Conservation (phyloP, 2,329 filamentous ascomycete genomes). For the Calonectria montana region DNA sequence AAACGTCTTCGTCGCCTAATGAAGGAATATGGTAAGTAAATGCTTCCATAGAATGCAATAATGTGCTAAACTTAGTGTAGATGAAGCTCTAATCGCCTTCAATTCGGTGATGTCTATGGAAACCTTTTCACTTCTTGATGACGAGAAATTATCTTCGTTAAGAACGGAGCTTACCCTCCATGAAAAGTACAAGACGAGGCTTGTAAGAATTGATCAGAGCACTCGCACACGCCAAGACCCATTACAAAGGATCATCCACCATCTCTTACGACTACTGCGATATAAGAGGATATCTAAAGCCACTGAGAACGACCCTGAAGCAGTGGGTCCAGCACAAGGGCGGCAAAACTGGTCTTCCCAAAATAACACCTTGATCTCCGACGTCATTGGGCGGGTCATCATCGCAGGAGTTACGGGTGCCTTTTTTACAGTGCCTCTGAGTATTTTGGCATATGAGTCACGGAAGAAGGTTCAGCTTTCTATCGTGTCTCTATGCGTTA, state of each 20-base stretch:
- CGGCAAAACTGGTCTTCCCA: not conserved
- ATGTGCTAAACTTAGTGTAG: slow-evolving; percentile 10
- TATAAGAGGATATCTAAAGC: not conserved
- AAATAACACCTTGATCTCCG: not conserved
- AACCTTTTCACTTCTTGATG: slow-evolving; percentile 35
- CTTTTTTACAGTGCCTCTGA: not conserved
- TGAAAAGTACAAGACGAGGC: not conserved
- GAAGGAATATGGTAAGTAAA: not conserved
- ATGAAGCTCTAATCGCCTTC: slow-evolving; percentile 38
- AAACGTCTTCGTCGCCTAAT: not conserved
- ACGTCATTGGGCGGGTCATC: not conserved
- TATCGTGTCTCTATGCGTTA: not conserved
- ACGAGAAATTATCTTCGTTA: slow-evolving; percentile 27
- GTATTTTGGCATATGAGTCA: not conserved
- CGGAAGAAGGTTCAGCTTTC: not conserved
- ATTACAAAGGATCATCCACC: not conserved
- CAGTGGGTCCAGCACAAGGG: no score
- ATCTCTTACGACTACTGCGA: not conserved
- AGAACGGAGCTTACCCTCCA: slow-evolving; percentile 12
- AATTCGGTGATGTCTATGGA: slow-evolving; percentile 42
- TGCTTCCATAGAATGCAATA: no score
- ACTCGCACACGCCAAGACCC: not conserved
- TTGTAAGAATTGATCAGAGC: not conserved
- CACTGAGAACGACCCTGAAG: not conserved
- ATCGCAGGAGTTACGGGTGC: not conserved